Conservation (phyloP, 2,329 filamentous ascomycete species). For the Fusarium equiseti region DNA sequence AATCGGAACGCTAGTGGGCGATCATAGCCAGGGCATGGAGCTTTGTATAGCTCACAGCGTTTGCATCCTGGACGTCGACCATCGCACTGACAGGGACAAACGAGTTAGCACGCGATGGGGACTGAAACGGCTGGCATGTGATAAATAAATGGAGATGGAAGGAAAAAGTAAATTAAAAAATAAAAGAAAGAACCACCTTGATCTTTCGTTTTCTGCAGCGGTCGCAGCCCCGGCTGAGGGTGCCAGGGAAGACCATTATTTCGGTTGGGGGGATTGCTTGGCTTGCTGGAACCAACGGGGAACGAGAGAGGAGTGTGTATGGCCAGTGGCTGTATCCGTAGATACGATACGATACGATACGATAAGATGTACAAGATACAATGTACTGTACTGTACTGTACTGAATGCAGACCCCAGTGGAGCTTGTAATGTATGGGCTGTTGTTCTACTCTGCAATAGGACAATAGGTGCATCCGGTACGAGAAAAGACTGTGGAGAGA, state of each 20-base stretch:
- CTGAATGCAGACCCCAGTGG: constrained; percentile 1
- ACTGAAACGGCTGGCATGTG: background rate
- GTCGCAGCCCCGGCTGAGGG: constrained; percentile 28
- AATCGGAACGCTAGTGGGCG: constrained; percentile 35
- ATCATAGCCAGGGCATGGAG: constrained; percentile 36
- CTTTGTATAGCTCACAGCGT: constrained; percentile 34
- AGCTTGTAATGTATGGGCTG: background rate
- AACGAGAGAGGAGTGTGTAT: background rate
- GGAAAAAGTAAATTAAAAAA: background rate
- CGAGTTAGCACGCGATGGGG: background rate
- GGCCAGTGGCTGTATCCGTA: background rate
- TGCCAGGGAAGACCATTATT: constrained; percentile 32
- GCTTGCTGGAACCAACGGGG: background rate
- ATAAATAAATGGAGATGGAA: background rate
- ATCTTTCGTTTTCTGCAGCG: constrained; percentile 36
- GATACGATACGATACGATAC: background rate
- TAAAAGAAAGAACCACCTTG: constrained; percentile 11
- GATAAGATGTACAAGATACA: background rate
- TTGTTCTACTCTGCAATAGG: background rate
- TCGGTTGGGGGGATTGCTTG: background rate
- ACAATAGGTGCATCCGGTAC: background rate
- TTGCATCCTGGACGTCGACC: constrained; percentile 31
- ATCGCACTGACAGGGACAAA: constrained; percentile 21
- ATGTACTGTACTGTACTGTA: background rate
- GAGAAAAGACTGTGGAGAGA: constrained; percentile 10